These are phyloP conservation scores for Pseudogymnoascus pannorum DNA, from an alignment of 2,329 filamentous ascomycete species.

Conservation along the genomic window DNA sequence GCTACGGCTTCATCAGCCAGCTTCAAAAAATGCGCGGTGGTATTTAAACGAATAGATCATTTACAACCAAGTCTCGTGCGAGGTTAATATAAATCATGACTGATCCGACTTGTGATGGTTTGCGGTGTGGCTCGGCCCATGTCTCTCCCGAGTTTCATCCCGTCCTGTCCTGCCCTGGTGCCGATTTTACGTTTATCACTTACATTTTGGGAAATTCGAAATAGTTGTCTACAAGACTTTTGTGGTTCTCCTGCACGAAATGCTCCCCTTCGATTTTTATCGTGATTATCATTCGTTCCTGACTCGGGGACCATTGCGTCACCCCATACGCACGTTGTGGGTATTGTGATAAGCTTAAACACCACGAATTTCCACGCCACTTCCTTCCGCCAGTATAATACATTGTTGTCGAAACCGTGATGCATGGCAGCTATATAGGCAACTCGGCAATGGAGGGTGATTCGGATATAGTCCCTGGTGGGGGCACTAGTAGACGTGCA, in stretches of 20 bases:
- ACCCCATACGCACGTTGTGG: neutral
- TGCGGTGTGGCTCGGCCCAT: neutral
- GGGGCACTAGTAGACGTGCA: neutral
- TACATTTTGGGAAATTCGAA: neutral
- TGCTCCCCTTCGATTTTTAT: neutral
- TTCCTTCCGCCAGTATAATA: neutral
- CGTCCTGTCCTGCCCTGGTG: neutral
- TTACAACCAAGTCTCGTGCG: neutral
- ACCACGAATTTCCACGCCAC: neutral
- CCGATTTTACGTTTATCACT: neutral
- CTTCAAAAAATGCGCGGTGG: constrained; percentile 30
- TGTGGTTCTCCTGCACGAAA: neutral
- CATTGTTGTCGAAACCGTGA: neutral
- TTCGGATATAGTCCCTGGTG: neutral
- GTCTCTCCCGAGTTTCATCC: neutral
- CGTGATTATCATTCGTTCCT: constrained; percentile 1
- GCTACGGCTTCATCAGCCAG: constrained; percentile 31
- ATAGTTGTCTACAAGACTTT: neutral
- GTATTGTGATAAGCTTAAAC: neutral
- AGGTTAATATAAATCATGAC: neutral
- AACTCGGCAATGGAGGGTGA: neutral
- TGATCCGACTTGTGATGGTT: neutral
- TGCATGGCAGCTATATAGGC: neutral
- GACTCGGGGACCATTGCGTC: neutral
- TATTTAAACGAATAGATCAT: constrained; percentile 16